These are phyloP conservation scores for Zea mays DNA, from an alignment of 176 grass and related monocot genomes.

Conservation along the genomic window DNA sequence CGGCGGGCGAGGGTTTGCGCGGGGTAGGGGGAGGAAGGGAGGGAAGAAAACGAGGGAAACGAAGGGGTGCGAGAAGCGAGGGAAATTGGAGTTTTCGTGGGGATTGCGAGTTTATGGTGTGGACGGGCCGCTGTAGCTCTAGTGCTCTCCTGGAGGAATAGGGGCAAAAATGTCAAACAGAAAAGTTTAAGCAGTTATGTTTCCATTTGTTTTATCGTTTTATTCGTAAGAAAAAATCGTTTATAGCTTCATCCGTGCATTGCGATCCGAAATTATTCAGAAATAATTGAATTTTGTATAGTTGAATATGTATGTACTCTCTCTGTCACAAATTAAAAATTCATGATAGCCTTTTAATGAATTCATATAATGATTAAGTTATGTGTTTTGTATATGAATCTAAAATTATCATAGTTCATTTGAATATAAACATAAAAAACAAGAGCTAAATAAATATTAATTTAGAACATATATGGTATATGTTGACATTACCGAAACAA, in stretches of 20 bases:
- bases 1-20: slow-evolving; percentile 40
- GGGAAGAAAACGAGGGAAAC: slow-evolving; percentile 47
- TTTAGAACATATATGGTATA: too few species aligned
- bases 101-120: slow-evolving; percentile 26
- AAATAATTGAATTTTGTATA: not conserved
- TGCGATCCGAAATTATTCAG: not conserved
- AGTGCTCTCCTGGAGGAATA: not conserved
- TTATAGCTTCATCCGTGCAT: too few species aligned
- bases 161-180: not conserved
- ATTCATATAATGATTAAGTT: too few species aligned
- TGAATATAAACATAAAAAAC: too few species aligned
- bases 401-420: too few species aligned
- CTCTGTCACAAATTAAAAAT: too few species aligned
- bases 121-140: slow-evolving; percentile 2
- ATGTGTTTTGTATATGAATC: too few species aligned
- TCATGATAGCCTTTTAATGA: too few species aligned
- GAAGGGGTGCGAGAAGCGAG: slow-evolving; percentile 41
- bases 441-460: too few species aligned
- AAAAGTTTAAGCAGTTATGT: not conserved
- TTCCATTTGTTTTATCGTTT: not conserved
- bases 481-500: too few species aligned
- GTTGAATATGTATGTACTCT: not conserved
- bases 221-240: not conserved
- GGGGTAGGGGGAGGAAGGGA: not conserved
- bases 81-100: slow-evolving; percentile 56